A percentile compares a stretch with the other conserved stretches of the same genome.
phyloP scores from a whole-genome alignment of 306 rosid genomes.

The Prinsepia uniflora region DNA sequence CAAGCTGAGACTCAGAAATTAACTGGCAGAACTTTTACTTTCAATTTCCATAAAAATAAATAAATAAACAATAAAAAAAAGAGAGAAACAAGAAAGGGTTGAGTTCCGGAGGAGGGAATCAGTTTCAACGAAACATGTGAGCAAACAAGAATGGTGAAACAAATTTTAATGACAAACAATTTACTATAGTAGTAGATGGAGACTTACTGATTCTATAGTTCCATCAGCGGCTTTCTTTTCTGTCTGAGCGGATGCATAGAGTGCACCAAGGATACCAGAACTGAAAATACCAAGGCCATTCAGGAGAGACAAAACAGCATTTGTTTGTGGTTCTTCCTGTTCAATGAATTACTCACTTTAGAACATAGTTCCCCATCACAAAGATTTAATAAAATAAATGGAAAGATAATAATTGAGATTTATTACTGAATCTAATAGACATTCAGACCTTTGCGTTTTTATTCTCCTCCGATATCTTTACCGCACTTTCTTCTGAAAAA shows the following conservation, averaged over 20 bases:
- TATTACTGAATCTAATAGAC: slow-evolving; percentile 27
- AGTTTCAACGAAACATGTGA: neutral
- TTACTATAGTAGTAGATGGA: slow-evolving; percentile 4
- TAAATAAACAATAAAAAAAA: no score
- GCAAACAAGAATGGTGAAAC: neutral
- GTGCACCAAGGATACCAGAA: slow-evolving; percentile 68
- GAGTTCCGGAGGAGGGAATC: neutral
- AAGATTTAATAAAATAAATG: slow-evolving; percentile 1
- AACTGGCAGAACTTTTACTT: neutral
- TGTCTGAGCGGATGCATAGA: slow-evolving; percentile 54
- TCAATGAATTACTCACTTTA: slow-evolving; percentile 33
- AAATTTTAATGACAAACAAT: neutral
- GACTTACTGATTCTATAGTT: slow-evolving; percentile 71
- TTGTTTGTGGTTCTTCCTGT: slow-evolving; percentile 40
- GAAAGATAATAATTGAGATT: slow-evolving; percentile 22
- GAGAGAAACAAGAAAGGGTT: neutral
- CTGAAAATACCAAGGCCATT: slow-evolving; percentile 61
- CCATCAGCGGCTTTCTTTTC: slow-evolving; percentile 48
- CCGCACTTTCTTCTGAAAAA: slow-evolving; percentile 54
- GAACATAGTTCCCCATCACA: slow-evolving; percentile 18
- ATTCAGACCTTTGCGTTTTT: slow-evolving; percentile 57
- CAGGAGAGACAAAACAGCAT: slow-evolving; percentile 38
- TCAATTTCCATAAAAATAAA: neutral
- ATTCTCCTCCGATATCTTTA: slow-evolving; percentile 34
- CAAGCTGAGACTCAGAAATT: neutral